Base-by-base conservation (phyloP, 768 basidiomycete species). In the Galerina sulciceps region DNA sequence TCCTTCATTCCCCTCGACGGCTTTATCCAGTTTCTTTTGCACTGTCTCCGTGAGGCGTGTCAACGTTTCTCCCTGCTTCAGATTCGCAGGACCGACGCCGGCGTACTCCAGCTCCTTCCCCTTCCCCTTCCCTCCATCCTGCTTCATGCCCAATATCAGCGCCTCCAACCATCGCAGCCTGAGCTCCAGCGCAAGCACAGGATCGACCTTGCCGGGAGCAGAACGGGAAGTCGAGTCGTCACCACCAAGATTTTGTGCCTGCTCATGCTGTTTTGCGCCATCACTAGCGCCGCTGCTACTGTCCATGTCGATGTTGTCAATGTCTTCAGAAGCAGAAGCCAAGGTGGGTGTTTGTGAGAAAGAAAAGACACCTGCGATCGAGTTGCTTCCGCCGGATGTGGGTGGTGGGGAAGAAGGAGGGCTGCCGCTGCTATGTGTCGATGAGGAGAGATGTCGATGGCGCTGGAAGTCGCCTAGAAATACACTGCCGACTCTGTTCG, bases 111-210 rank as follows among this genome's bases (percentile, higher is more conserved):
- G 40, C 59, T 70, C 77, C 66, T 72, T 81, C 60, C 71, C 76
- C 63, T 70, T 77, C 41, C 66, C 72, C 57, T 60, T 67, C 11
- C 58, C 59, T 42, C 57, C 55, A 51, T 54, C 69, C 53, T 69
- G 64, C 38, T 81, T 82, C 18, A 87, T 80, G 40, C 92, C 93
- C 40, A 86, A 71, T 2, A 93, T 74, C 50, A 94, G 76, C 15
- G 90, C 90, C 69, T 93, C 93, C 1, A 94, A 76, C 90, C 90
- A 92, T 55, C 89, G 79, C 36, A 94, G 69, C 1, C 93, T 83
- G 18, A 94, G 76, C 64, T 93, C 88, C 10, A 94, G 75, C 2
- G 93, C 88, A 13, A 91, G 76, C 0, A 72, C 72, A 4, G 93
- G 88, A 35, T 89, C 84, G 44, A 94, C 86, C 20, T 76, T 67